Evolutionary conservation across 108 stramenopile species (phyloP).

Genomic region (Conticribra weissflogii): DNA sequence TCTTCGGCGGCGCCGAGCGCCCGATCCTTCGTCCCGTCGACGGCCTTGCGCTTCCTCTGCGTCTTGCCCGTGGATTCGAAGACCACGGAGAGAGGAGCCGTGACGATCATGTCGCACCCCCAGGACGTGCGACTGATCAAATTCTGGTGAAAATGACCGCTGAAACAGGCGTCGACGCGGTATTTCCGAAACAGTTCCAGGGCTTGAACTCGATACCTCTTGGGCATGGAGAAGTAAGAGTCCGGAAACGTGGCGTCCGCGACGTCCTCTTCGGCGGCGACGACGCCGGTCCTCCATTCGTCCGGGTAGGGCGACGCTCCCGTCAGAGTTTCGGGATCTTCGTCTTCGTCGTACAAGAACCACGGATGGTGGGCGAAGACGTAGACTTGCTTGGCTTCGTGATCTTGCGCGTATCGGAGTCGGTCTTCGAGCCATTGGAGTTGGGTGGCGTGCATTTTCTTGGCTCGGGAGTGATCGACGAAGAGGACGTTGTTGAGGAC

Average conservation of each 20-base stretch:
- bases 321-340: conserved; percentile 44
- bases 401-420: conserved; percentile 49
- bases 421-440: conserved; percentile 66
- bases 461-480: conserved; percentile 48
- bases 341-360: conserved; percentile 74
- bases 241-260: conserved; percentile 39
- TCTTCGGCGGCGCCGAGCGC: background rate
- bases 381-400: conserved; percentile 57
- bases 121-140: conserved; percentile 59
- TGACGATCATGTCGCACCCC: conserved; percentile 80
- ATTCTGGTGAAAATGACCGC: conserved; percentile 83
- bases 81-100: conserved; percentile 54
- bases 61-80: conserved; percentile 29
- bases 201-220: conserved; percentile 40
- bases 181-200: conserved; percentile 61
- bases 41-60: conserved; percentile 16
- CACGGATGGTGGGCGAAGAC: conserved; percentile 79
- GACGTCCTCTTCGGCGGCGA: background rate
- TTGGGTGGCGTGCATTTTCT: conserved; percentile 55
- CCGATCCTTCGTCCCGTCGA: conserved; percentile 30
- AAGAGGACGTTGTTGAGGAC: conserved; percentile 66
- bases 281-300: conserved; percentile 31
- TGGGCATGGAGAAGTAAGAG: conserved; percentile 66
- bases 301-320: conserved; percentile 40
- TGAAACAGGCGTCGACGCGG: conserved; percentile 59